A percentile compares a stretch with the other conserved stretches of the same genome.
These are phyloP conservation scores for Begonia loranthoides DNA, from an alignment of 306 rosid species.

Conservation along the genomic window DNA sequence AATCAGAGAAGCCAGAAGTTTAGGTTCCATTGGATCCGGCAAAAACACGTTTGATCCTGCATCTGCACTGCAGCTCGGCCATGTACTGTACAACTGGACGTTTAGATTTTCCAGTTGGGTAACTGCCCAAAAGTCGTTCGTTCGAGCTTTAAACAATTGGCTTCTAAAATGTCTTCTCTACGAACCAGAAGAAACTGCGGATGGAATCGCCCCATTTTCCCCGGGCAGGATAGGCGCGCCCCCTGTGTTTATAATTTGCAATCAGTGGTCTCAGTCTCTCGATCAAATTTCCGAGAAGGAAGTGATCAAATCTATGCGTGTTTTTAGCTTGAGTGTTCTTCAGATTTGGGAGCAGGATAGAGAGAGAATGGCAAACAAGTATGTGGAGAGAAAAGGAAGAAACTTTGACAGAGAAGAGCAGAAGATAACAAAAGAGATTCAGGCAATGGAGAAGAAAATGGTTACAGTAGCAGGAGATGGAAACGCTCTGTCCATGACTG, in stretches of 20 bases:
- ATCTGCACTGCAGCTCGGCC: constrained; percentile 70
- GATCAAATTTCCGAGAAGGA: constrained; percentile 82
- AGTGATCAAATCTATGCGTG: constrained; percentile 74
- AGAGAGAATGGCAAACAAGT: constrained; percentile 55
- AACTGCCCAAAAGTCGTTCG: constrained; percentile 78
- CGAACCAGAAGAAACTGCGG: constrained; percentile 87
- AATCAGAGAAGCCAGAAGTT: constrained; percentile 76
- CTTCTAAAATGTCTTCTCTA: constrained; percentile 64
- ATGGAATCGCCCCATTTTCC: constrained; percentile 83
- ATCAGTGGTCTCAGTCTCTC: constrained; percentile 93
- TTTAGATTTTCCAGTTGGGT: constrained; percentile 74
- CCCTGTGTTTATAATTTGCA: constrained; percentile 74
- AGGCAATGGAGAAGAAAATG: constrained; percentile 69
- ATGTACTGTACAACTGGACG: constrained; percentile 84
- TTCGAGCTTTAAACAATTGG: constrained; percentile 81
- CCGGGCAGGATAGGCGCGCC: constrained; percentile 95
- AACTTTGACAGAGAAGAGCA: constrained; percentile 76
- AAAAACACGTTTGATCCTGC: constrained; percentile 44
- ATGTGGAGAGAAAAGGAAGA: constrained; percentile 60
- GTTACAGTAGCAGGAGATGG: constrained; percentile 42
- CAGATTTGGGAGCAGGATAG: constrained; percentile 86
- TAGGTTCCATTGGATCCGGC: constrained; percentile 67
- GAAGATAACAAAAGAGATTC: constrained; percentile 72
- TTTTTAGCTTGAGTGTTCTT: constrained; percentile 56
- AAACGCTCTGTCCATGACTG: constrained; percentile 34